phyloP scores from a whole-genome alignment of 495 filamentous ascomycete species.

The Tuber melanosporum region DNA sequence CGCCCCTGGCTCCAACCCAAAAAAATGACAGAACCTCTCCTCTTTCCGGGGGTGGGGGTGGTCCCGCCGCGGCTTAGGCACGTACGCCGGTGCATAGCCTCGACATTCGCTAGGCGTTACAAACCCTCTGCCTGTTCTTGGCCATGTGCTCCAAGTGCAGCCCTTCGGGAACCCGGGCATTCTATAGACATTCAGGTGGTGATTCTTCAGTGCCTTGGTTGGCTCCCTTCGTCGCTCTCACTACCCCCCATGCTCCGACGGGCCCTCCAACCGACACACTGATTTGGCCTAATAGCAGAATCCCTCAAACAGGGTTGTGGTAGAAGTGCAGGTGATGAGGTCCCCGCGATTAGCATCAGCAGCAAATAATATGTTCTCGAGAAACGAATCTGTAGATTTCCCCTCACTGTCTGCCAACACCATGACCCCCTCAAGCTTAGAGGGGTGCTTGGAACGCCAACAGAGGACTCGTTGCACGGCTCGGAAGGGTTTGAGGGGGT shows the following conservation, averaged over 20 bases:
- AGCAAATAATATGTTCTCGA: background rate
- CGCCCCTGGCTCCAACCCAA: background rate
- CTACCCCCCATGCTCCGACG: background rate
- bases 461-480: too few species aligned
- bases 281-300: background rate
- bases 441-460: background rate
- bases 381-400: background rate
- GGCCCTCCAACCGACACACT: too few species aligned
- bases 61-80: background rate
- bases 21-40: background rate
- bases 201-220: background rate
- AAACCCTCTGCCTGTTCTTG: background rate
- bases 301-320: background rate
- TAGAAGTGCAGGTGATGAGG: background rate
- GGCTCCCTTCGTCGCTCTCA: background rate
- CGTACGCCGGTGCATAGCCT: background rate
- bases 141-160: background rate
- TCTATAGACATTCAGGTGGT: background rate
- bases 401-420: too few species aligned
- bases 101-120: background rate
- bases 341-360: too few species aligned
- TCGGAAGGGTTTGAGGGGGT: too few species aligned
- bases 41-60: background rate
- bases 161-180: background rate
- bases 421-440: background rate